These are phyloP conservation scores for Knoxdaviesia proteae DNA, from an alignment of 2,329 filamentous ascomycete species.

Conservation along the genomic window DNA sequence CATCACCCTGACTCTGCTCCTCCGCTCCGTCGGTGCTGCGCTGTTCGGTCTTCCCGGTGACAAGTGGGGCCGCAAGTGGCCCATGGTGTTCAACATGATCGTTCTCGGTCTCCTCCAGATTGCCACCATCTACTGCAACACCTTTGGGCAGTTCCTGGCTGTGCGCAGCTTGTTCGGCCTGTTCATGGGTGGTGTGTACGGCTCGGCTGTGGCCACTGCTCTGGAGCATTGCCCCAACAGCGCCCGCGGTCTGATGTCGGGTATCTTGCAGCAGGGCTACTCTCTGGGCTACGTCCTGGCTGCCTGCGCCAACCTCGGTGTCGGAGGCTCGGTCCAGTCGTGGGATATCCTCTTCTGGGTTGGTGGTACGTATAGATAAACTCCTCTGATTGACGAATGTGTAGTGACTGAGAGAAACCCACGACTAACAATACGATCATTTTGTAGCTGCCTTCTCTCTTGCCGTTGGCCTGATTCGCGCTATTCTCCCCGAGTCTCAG, in stretches of 20 bases:
- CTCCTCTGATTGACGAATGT: not conserved
- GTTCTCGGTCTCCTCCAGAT: conserved; percentile 46
- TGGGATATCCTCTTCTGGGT: conserved; percentile 68
- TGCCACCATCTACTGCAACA: conserved; percentile 55
- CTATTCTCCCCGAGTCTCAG: conserved; percentile 51
- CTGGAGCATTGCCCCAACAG: conserved; percentile 52
- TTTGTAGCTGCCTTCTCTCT: conserved; percentile 39
- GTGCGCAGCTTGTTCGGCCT: conserved; percentile 58
- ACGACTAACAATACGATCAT: not conserved
- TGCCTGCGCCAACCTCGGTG: conserved; percentile 52
- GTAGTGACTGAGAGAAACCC: not conserved
- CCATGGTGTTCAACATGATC: conserved; percentile 65
- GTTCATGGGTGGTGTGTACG: conserved; percentile 66
- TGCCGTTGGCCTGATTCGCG: conserved; percentile 43
- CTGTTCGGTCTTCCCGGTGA: conserved; percentile 61
- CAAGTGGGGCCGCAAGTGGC: conserved; percentile 64
- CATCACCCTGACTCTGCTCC: conserved; percentile 54
- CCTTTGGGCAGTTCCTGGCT: conserved; percentile 50
- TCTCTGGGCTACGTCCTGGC: conserved; percentile 64
- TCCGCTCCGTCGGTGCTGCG: conserved; percentile 55
- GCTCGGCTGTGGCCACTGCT: conserved; percentile 59
- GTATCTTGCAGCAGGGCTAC: conserved; percentile 62
- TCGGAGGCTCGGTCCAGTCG: conserved; percentile 38
- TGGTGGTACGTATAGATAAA: conserved; percentile 19
- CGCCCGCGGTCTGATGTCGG: conserved; percentile 52